Percentiles rank a stretch among this genome's conserved stretches.
These are phyloP conservation scores for Gracilaria gracilis DNA, from an alignment of 23 red algal genomes.

Conservation along the genomic window DNA sequence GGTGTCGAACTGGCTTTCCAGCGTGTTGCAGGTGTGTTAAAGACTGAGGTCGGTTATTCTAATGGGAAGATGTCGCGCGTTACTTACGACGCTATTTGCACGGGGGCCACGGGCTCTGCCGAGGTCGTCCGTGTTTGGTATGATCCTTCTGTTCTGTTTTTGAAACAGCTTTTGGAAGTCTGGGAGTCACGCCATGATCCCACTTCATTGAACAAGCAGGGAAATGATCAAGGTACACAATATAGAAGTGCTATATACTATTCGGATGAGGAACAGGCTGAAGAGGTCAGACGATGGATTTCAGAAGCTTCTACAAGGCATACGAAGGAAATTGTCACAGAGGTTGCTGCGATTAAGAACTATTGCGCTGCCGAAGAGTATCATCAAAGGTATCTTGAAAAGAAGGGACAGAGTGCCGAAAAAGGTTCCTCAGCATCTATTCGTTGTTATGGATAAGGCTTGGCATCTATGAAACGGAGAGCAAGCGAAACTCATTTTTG, in stretches of 20 bases:
- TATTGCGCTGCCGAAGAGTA: conserved; percentile 89
- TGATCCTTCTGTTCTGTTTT: conserved; percentile 62
- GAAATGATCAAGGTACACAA: conserved; percentile 93
- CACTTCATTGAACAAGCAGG: conserved; percentile 87
- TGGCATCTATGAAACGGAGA: not conserved
- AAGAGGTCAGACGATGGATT: conserved; percentile 61
- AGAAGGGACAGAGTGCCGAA: conserved; percentile 80
- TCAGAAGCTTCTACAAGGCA: conserved; percentile 19
- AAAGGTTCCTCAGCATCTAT: conserved; percentile 50
- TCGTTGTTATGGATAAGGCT: conserved; percentile 74
- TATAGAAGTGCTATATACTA: conserved; percentile 89
- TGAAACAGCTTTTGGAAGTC: conserved; percentile 72
- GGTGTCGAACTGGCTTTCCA: conserved; percentile 78
- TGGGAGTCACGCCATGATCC: conserved; percentile 89
- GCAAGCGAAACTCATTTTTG: not conserved
- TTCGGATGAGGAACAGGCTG: conserved; percentile 80
- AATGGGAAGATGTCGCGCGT: conserved; percentile 68
- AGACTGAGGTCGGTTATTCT: conserved; percentile 77
- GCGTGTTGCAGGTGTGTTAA: conserved; percentile 65
- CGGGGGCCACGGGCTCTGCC: conserved; percentile 76
- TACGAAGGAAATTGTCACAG: conserved; percentile 44
- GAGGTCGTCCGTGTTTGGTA: conserved; percentile 96
- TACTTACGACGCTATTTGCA: conserved; percentile 93
- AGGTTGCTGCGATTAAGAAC: conserved; percentile 61
- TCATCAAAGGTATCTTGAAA: conserved; percentile 93